A percentile compares a stretch with the other conserved stretches of the same genome.
phyloP scores from a whole-genome alignment of 2,329 filamentous ascomycete genomes.

The Fusarium ambrosium region DNA sequence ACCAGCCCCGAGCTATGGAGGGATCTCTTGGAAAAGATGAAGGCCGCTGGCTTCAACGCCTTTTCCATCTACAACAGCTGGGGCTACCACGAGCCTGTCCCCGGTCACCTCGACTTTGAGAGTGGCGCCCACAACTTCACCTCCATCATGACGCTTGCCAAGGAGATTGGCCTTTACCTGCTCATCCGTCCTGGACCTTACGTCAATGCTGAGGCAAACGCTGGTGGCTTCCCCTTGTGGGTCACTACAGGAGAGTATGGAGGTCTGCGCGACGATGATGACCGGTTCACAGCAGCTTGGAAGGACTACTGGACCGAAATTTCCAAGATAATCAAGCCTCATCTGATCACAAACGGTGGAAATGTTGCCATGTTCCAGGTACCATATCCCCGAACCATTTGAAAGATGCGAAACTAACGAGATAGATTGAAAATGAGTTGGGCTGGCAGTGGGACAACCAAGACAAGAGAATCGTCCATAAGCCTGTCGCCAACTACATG shows the following conservation, averaged over 20 bases:
- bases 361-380: constrained; percentile 65
- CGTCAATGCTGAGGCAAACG: constrained; percentile 73
- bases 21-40: constrained; percentile 59
- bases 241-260: constrained; percentile 72
- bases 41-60: constrained; percentile 58
- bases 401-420: background rate
- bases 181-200: constrained; percentile 70
- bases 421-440: constrained; percentile 67
- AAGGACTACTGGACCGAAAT: constrained; percentile 66
- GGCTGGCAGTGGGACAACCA: constrained; percentile 59
- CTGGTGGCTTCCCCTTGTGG: constrained; percentile 74
- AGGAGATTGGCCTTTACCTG: constrained; percentile 61
- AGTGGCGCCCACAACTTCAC: constrained; percentile 61
- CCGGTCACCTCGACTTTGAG: constrained; percentile 49
- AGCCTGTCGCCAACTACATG: constrained; percentile 68
- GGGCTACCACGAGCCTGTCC: constrained; percentile 56
- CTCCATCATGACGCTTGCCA: constrained; percentile 60
- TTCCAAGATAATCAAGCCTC: constrained; percentile 63
- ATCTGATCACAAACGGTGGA: constrained; percentile 70
- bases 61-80: constrained; percentile 60
- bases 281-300: constrained; percentile 66
- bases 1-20: constrained; percentile 54
- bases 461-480: constrained; percentile 60
- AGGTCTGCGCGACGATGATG: constrained; percentile 64
- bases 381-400: background rate